phyloP scores from a whole-genome alignment of 2,329 filamentous ascomycete genomes.

The Pseudonectria foliicola region DNA sequence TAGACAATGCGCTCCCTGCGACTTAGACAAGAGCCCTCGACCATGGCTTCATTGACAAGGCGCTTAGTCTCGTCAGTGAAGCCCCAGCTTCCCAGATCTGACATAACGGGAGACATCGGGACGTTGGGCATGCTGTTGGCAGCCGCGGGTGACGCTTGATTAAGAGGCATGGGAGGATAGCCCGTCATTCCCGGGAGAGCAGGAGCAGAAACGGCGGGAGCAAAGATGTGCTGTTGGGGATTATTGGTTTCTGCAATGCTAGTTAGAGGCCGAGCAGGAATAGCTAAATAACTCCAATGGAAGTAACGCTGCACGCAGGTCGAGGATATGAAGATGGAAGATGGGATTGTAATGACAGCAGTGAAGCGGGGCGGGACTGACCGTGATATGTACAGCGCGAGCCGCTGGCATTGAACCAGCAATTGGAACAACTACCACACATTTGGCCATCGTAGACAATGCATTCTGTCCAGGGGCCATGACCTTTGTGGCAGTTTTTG shows the following conservation, averaged over 20 bases:
- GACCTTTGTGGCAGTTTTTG: constrained; percentile 54
- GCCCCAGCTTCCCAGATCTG: constrained; percentile 32
- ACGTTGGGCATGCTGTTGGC: constrained; percentile 13
- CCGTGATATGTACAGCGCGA: constrained; percentile 54
- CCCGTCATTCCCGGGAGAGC: neutral
- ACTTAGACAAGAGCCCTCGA: constrained; percentile 36
- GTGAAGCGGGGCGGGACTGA: constrained; percentile 25
- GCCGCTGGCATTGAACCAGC: constrained; percentile 57
- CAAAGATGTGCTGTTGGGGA: constrained; percentile 7
- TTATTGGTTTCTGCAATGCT: constrained; percentile 15
- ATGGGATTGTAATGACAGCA: neutral
- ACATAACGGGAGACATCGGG: constrained; percentile 3
- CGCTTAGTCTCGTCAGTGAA: constrained; percentile 13
- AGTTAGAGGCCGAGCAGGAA: constrained; percentile 3
- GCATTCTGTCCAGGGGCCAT: constrained; percentile 52
- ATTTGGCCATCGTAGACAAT: constrained; percentile 54
- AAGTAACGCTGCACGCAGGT: neutral
- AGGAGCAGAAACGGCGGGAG: neutral
- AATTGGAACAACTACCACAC: constrained; percentile 56
- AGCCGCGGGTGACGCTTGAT: constrained; percentile 10
- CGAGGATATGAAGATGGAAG: neutral
- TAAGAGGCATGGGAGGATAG: neutral
- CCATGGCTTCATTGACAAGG: constrained; percentile 34
- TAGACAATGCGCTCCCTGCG: constrained; percentile 40
- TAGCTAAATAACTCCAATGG: no score